Percentiles rank a stretch among this genome's conserved stretches.
phyloP scores from a whole-genome alignment of 106 monocot species.

The Vanilla planifolia region DNA sequence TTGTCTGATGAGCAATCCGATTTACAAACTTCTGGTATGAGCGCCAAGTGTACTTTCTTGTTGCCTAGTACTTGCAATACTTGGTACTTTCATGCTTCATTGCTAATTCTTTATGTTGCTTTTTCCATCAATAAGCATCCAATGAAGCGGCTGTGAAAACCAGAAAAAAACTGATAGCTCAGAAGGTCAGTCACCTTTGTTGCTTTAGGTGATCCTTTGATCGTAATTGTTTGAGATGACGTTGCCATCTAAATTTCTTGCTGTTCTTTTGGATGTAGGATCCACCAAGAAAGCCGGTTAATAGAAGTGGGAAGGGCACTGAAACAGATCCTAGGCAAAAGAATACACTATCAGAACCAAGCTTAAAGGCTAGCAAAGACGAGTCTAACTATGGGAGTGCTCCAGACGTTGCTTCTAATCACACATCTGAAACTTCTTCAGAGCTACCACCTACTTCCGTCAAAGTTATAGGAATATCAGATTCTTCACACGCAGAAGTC shows the following conservation, averaged over 20 bases:
- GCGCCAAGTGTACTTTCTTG: constrained; percentile 6
- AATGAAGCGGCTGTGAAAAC: constrained; percentile 44
- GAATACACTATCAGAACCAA: constrained; percentile 13
- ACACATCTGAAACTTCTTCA: constrained; percentile 10
- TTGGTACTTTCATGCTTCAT: background rate
- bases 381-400: constrained; percentile 18
- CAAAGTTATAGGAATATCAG: constrained; percentile 11
- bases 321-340: constrained; percentile 21
- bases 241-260: background rate
- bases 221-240: background rate
- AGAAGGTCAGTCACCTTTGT: constrained; percentile 29
- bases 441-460: constrained; percentile 17
- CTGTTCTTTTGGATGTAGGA: constrained; percentile 23
- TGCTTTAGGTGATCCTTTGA: background rate
- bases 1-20: constrained; percentile 71
- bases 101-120: constrained; percentile 6
- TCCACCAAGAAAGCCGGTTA: constrained; percentile 22
- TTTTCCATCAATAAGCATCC: constrained; percentile 28
- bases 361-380: constrained; percentile 26
- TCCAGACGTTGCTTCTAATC: constrained; percentile 9
- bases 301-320: constrained; percentile 12
- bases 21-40: constrained; percentile 60
- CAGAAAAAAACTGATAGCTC: constrained; percentile 31
- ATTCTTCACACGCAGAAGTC: constrained; percentile 9
- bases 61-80: background rate